Conservation (phyloP, 2,329 filamentous ascomycete genomes). For the Pseudopithomyces maydicus region DNA sequence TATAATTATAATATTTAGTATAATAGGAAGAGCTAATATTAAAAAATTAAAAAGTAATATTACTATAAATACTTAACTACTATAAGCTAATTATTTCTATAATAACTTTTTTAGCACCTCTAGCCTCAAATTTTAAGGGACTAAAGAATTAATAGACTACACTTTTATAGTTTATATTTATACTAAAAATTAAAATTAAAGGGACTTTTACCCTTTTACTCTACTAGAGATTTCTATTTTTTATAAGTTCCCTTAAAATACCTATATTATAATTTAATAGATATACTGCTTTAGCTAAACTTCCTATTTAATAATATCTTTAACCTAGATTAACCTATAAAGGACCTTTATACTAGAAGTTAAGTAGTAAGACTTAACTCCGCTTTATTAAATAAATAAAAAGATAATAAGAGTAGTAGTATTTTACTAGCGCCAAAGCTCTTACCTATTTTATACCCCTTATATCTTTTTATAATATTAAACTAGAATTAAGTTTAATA, state of each 20-base stretch:
- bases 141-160: slow-evolving; percentile 51
- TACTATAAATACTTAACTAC: slow-evolving; percentile 40
- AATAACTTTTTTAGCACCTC: slow-evolving; percentile 51
- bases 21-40: slow-evolving; percentile 46
- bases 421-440: slow-evolving; percentile 48
- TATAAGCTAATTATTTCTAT: slow-evolving; percentile 31
- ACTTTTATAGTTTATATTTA: slow-evolving; percentile 54
- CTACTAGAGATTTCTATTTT: slow-evolving; percentile 48
- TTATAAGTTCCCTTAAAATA: slow-evolving; percentile 42
- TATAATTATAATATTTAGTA: no score
- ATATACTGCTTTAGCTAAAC: slow-evolving; percentile 49
- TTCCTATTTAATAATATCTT: slow-evolving; percentile 48
- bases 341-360: slow-evolving; percentile 46
- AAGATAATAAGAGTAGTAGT: slow-evolving; percentile 43
- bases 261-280: slow-evolving; percentile 48
- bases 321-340: slow-evolving; percentile 44
- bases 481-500: slow-evolving; percentile 47
- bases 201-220: slow-evolving; percentile 48
- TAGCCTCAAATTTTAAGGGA: slow-evolving; percentile 49
- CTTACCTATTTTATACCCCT: slow-evolving; percentile 50
- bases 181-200: slow-evolving; percentile 53
- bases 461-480: slow-evolving; percentile 54
- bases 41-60: slow-evolving; percentile 36
- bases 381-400: slow-evolving; percentile 46
- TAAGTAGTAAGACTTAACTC: slow-evolving; percentile 44